Evolutionary conservation across 2,329 filamentous ascomycete genomes (phyloP).

Genomic region (Botryotinia calthae): DNA sequence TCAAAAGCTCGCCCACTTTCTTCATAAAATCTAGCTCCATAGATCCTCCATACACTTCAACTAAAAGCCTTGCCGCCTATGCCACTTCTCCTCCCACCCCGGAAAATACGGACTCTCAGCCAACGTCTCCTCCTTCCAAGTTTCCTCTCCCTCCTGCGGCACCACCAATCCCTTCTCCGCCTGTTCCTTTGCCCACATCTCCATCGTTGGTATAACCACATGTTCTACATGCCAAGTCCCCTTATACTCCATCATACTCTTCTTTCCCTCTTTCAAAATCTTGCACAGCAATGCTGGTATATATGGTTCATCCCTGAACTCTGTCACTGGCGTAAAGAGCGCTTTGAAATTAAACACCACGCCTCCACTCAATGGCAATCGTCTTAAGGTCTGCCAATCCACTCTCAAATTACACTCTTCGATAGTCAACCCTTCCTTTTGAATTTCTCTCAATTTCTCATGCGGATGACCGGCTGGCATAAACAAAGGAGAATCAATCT

Average conservation of each 20-base stretch:
- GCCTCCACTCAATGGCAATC: conserved; percentile 71
- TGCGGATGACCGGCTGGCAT: conserved; percentile 68
- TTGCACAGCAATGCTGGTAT: conserved; percentile 67
- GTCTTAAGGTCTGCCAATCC: conserved; percentile 84
- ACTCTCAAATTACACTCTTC: conserved; percentile 68
- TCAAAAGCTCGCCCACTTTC: not conserved
- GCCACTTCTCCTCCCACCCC: conserved; percentile 76
- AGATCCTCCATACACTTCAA: not conserved
- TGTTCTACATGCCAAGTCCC: conserved; percentile 78
- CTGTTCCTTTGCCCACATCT: conserved; percentile 65
- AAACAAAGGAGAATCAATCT: conserved; percentile 72
- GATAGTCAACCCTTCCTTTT: conserved; percentile 55
- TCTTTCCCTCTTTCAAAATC: conserved; percentile 69
- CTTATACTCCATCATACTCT: conserved; percentile 74
- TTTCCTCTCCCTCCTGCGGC: conserved; percentile 29
- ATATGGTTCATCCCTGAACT: conserved; percentile 69
- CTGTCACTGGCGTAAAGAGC: conserved; percentile 70
- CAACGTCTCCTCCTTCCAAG: conserved; percentile 61
- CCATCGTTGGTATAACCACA: conserved; percentile 63
- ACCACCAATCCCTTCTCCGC: conserved; percentile 58
- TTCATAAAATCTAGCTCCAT: too few species aligned
- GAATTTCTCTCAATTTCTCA: conserved; percentile 56
- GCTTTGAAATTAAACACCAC: conserved; percentile 89
- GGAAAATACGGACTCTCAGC: conserved; percentile 74
- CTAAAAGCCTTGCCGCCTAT: conserved; percentile 57